phyloP scores from a whole-genome alignment of 805 yeast genomes.

The Hemisphaericaspora nanyangensis region DNA sequence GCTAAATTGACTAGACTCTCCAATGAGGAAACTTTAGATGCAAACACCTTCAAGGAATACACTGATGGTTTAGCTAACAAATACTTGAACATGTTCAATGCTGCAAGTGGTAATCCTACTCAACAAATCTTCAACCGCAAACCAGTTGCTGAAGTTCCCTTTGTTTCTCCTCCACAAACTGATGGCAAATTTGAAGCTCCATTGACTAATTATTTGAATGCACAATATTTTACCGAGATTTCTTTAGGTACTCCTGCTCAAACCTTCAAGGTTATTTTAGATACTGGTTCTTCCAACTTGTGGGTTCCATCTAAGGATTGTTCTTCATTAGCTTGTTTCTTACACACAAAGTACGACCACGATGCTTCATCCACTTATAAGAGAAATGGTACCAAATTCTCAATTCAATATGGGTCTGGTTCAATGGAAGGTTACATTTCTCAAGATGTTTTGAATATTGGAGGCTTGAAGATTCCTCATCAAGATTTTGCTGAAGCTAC shows the following conservation, averaged over 20 bases:
- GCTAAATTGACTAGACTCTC: slow-evolving; percentile 60
- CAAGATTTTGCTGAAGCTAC: slow-evolving; percentile 98
- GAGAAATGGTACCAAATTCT: slow-evolving; percentile 81
- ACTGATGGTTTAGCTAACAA: slow-evolving; percentile 57
- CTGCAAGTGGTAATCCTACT: slow-evolving; percentile 21
- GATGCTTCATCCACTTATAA: slow-evolving; percentile 76
- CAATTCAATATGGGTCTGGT: slow-evolving; percentile 91
- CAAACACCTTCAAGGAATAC: slow-evolving; percentile 49
- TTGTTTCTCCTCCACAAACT: slow-evolving; percentile 20
- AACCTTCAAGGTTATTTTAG: slow-evolving; percentile 87
- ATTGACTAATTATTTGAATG: slow-evolving; percentile 88
- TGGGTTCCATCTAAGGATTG: slow-evolving; percentile 95
- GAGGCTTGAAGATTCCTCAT: slow-evolving; percentile 77
- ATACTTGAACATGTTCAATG: slow-evolving; percentile 50
- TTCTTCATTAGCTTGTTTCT: slow-evolving; percentile 89
- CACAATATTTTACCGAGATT: slow-evolving; percentile 93
- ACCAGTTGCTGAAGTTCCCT: slow-evolving; percentile 40
- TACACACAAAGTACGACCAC: slow-evolving; percentile 89
- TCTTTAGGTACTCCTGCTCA: slow-evolving; percentile 92
- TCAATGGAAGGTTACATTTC: slow-evolving; percentile 89
- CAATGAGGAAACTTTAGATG: slow-evolving; percentile 52
- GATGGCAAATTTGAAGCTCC: slow-evolving; percentile 65
- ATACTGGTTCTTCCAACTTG: slow-evolving; percentile 94
- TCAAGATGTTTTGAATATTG: slow-evolving; percentile 75
- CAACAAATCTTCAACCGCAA: slow-evolving; percentile 6